phyloP scores from a whole-genome alignment of 2,329 filamentous ascomycete genomes.

The Colletotrichum sp. region DNA sequence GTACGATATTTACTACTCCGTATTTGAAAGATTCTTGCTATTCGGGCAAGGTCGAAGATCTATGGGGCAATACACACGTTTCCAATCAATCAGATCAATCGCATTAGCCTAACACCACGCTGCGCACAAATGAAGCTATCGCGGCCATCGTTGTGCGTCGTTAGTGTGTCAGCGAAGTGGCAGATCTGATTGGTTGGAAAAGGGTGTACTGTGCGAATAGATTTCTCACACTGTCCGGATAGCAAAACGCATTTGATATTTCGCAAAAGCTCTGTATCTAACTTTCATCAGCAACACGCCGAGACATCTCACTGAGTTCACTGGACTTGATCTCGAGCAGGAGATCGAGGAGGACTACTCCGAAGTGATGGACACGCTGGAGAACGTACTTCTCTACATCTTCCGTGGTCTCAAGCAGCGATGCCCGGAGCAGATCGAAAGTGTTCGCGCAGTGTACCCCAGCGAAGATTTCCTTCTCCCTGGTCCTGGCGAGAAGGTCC shows the following conservation, averaged over 20 bases:
- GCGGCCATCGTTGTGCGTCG: no score
- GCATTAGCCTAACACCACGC: no score
- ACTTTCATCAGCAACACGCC: conserved; percentile 77
- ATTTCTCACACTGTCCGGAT: no score
- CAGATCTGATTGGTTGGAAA: no score
- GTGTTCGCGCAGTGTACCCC: conserved; percentile 76
- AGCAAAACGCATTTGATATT: no score
- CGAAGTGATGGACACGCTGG: neutral
- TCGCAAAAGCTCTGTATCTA: neutral
- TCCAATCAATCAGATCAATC: no score
- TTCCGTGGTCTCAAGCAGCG: conserved; percentile 40
- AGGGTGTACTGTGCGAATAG: no score
- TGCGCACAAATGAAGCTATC: no score
- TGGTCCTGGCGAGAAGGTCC: conserved; percentile 72
- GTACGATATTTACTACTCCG: neutral
- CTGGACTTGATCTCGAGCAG: conserved; percentile 89
- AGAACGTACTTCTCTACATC: conserved; percentile 7
- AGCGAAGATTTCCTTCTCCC: conserved; percentile 80
- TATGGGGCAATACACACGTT: no score
- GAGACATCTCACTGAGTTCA: conserved; percentile 88
- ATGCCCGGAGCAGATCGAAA: conserved; percentile 75
- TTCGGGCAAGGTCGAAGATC: no score
- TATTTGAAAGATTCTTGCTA: no score
- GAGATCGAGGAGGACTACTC: conserved; percentile 78
- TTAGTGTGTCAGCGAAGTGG: no score